Base-by-base conservation (phyloP, 305 asterid species). In the Withania somnifera region DNA sequence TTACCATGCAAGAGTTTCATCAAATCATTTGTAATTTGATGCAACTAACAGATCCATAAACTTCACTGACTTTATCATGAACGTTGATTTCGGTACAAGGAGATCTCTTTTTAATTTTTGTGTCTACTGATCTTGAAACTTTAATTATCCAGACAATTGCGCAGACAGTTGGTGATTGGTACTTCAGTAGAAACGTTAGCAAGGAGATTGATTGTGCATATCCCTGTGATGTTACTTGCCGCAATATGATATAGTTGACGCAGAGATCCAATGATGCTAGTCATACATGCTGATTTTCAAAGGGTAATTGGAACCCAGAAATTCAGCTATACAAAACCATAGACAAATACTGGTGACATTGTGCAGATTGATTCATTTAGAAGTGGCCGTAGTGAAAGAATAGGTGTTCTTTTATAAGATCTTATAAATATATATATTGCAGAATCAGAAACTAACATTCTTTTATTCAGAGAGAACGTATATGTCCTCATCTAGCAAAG, bases 161-260 rank as follows among this genome's bases (percentile, higher is more conserved):
- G 17, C 88, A 88, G 86, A 97, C 99, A 15, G 95, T 95, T 24
- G 99, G 99, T 1, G 97, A 94, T 83, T 95, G 99, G 99, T 95
- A 94, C 86, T 95, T 93, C n/a, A 88, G 92, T 56, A 91, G 97
- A 88, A 80, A 78, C 13, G 75, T 67, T 60, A 89, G 91, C 89
- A 95, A 92, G 90, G 88, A 82, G 89, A 90, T 92, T 47, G 99
- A 92, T 83, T 91, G 98, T 85, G 88, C 97, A 82, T 95, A 95
- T 86, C 97, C 97, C 78, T 95, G 99, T 80, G 91, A 92, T 82
- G 87, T 77, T 58, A 86, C 93, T 82, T 95, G 98, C 84, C 95
- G 86, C 76, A 91, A 95, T 88, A 87, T 84, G 78, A 82, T 92
- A 4, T 36, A 36, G 40, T 60, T 86, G 81, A 88, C 60, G 32